Conservation (phyloP, 2,329 filamentous ascomycete species). For the Apiospora sp. region DNA sequence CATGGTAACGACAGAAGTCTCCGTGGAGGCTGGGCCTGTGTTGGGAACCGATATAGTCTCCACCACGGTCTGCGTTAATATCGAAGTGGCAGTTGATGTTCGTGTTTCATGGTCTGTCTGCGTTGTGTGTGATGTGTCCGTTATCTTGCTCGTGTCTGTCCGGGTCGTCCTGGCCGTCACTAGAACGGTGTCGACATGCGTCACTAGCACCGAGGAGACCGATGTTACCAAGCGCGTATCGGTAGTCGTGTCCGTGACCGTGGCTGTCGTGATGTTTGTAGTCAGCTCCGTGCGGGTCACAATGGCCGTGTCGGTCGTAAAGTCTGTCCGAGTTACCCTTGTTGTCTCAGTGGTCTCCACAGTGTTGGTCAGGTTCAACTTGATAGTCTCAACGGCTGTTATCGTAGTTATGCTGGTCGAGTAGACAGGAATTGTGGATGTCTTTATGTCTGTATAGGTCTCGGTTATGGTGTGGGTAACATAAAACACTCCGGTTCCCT, state of each 20-base stretch:
- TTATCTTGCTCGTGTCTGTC: neutral
- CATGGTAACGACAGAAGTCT: neutral
- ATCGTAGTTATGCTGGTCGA: neutral
- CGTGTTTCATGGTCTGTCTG: neutral
- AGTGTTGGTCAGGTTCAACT: neutral
- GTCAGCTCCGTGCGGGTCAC: neutral
- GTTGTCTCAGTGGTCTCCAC: neutral
- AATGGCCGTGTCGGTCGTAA: neutral
- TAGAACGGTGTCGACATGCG: neutral
- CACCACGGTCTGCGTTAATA: neutral
- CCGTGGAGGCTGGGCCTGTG: neutral
- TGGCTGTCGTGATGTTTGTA: neutral
- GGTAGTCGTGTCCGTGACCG: neutral
- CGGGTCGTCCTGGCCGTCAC: neutral
- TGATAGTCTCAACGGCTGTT: neutral
- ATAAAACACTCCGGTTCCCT: neutral
- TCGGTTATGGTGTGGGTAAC: neutral
- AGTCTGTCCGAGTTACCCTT: neutral
- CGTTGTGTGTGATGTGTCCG: neutral
- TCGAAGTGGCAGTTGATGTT: neutral
- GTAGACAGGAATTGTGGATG: neutral
- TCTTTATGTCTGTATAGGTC: neutral
- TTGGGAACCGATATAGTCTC: neutral
- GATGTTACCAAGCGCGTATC: neutral
- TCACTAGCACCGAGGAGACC: neutral